phyloP scores from a whole-genome alignment of 2,329 filamentous ascomycete species.

The Alternaria triticina region DNA sequence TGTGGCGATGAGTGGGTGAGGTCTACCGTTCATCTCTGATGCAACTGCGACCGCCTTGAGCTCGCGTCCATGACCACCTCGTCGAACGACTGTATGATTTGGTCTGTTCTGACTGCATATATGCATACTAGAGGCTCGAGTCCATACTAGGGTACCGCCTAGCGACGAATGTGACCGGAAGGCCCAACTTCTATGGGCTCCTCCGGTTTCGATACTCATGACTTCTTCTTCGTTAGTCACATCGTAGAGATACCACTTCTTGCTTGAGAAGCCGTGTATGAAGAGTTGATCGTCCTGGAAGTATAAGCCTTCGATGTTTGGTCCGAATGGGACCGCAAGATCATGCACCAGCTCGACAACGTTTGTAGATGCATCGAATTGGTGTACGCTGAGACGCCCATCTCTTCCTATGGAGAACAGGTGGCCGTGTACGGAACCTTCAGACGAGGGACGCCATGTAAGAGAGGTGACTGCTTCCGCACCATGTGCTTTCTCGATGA shows the following conservation, averaged over 20 bases:
- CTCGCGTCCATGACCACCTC: slow-evolving; percentile 85
- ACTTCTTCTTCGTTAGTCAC: slow-evolving; percentile 73
- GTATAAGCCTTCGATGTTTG: slow-evolving; percentile 76
- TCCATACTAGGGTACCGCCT: slow-evolving; percentile 72
- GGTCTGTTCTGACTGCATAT: slow-evolving; percentile 48
- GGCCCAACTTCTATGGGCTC: slow-evolving; percentile 79
- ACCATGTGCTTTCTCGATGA: slow-evolving; percentile 51
- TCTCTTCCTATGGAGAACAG: slow-evolving; percentile 79
- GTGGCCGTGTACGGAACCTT: slow-evolving; percentile 48
- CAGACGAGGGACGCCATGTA: slow-evolving; percentile 42
- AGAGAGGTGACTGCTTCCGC: slow-evolving; percentile 74
- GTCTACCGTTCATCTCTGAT: not conserved
- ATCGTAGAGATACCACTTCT: slow-evolving; percentile 82
- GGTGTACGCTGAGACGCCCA: slow-evolving; percentile 73
- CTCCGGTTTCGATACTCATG: slow-evolving; percentile 79
- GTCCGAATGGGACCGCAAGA: slow-evolving; percentile 72
- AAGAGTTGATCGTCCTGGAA: slow-evolving; percentile 64
- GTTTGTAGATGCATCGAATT: slow-evolving; percentile 33
- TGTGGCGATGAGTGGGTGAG: slow-evolving; percentile 63
- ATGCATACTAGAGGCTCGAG: slow-evolving; percentile 67
- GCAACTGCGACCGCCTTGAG: slow-evolving; percentile 70
- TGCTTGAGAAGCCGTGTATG: slow-evolving; percentile 81
- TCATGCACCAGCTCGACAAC: slow-evolving; percentile 65
- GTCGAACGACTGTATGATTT: slow-evolving; percentile 61
- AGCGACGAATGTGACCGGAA: slow-evolving; percentile 49